Conservation (phyloP, 2,329 filamentous ascomycete genomes). For the Stagonosporopsis cucurbitacearum region DNA sequence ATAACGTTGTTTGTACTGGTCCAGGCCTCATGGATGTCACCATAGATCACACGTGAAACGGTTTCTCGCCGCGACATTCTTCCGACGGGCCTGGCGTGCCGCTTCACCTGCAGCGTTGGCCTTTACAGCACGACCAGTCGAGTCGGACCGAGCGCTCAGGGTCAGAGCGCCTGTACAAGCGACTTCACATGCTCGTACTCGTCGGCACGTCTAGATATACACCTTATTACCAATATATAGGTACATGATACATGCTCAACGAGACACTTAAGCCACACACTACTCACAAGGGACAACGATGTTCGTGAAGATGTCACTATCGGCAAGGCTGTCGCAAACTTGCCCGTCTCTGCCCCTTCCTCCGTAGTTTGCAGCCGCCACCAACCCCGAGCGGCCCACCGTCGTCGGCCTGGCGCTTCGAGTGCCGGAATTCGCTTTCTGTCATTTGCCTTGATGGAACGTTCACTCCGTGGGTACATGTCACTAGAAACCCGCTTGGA, state of each 20-base stretch:
- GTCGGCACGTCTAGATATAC: not conserved
- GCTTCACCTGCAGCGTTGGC: constrained; percentile 9
- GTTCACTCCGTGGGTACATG: constrained; percentile 3
- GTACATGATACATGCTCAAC: constrained; percentile 14
- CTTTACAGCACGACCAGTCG: constrained; percentile 6
- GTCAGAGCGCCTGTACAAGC: constrained; percentile 6
- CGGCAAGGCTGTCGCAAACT: constrained; percentile 1
- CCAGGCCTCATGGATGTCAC: not conserved
- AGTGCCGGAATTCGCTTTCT: constrained; percentile 10
- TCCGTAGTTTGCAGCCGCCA: constrained; percentile 9
- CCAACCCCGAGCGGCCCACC: constrained; percentile 12
- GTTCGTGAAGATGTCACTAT: constrained; percentile 5
- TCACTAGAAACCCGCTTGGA: constrained; percentile 11
- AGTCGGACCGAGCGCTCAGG: constrained; percentile 15
- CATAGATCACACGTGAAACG: constrained; percentile 6
- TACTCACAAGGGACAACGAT: not conserved
- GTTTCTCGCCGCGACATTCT: constrained; percentile 1
- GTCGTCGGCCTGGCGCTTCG: constrained; percentile 11
- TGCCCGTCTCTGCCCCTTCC: not conserved
- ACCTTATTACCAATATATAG: constrained; percentile 4
- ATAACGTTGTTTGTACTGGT: not conserved
- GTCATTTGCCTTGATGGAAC: constrained; percentile 1
- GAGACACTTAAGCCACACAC: not conserved
- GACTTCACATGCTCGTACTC: constrained; percentile 16
- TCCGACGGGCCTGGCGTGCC: not conserved